Percentiles rank a stretch among this genome's conserved stretches.
phyloP scores from a whole-genome alignment of 257 asterid species.

The Solanum neorickii region DNA sequence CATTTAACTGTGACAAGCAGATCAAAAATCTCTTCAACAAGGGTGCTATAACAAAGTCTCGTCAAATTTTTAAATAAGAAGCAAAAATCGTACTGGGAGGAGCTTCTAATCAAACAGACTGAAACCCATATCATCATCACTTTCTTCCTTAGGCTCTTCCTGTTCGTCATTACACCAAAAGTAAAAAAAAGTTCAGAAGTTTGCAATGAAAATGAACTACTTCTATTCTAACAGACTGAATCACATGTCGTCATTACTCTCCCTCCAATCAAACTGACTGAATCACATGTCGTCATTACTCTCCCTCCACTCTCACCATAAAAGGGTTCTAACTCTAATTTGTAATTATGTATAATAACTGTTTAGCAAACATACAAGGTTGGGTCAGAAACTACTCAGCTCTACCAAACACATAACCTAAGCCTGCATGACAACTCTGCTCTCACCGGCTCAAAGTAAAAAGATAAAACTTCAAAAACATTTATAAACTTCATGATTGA shows the following conservation, averaged over 20 bases:
- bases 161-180: background rate
- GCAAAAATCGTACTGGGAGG: background rate
- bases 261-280: background rate
- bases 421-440: background rate
- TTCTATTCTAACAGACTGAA: background rate
- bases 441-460: background rate
- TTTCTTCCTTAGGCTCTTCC: slow-evolving; percentile 52
- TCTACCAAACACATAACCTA: background rate
- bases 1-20: background rate
- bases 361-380: background rate
- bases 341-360: background rate
- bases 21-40: background rate
- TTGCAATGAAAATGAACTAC: background rate
- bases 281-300: background rate
- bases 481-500: background rate
- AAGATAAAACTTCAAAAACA: background rate
- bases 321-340: background rate
- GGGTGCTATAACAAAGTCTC: background rate
- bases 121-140: slow-evolving; percentile 46
- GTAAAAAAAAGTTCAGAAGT: background rate
- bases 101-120: slow-evolving; percentile 31
- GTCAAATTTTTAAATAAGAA: background rate
- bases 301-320: background rate
- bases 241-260: no score
- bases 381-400: background rate